A percentile compares a stretch with the other conserved stretches of the same genome.
These are phyloP conservation scores for Gaultheria prostrata DNA, from an alignment of 148 eudicot genomes.

Conservation along the genomic window DNA sequence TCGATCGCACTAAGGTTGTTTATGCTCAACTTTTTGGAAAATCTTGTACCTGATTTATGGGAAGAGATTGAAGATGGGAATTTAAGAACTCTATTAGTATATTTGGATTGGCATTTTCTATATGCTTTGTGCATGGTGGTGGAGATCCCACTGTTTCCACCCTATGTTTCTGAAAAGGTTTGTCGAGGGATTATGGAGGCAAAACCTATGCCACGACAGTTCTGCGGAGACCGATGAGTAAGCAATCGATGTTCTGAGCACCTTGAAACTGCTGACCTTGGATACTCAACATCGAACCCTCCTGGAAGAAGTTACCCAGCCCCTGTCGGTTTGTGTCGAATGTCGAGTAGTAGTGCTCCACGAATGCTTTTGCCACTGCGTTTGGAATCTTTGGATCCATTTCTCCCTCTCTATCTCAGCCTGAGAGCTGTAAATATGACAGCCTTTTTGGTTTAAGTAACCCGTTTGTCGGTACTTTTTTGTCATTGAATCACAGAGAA, in stretches of 20 bases:
- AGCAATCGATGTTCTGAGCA: constrained; percentile 34
- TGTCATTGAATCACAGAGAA: no score
- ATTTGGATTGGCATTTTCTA: background rate
- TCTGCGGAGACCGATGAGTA: background rate
- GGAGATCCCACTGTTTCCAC: background rate
- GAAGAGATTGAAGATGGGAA: background rate
- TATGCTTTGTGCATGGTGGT: constrained; percentile 1
- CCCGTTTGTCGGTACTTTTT: no score
- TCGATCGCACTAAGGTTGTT: constrained; percentile 70
- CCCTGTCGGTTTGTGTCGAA: constrained; percentile 55
- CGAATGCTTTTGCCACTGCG: constrained; percentile 42
- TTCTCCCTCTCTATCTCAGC: background rate
- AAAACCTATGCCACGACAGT: background rate
- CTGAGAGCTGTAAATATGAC: no score
- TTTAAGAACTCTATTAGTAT: background rate
- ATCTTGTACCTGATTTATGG: constrained; percentile 30
- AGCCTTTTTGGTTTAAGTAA: no score
- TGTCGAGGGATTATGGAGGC: background rate
- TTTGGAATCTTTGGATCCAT: constrained; percentile 63
- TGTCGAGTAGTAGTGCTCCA: constrained; percentile 65
- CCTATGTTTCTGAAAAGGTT: background rate
- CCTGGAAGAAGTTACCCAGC: constrained; percentile 53
- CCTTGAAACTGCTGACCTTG: constrained; percentile 67
- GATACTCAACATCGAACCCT: constrained; percentile 50
- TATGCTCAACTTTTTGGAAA: constrained; percentile 74